Evolutionary conservation across 2,329 filamentous ascomycete species (phyloP), one percentile per base, ranked within the genome.

Genomic region (Phialophora chinensis): DNA sequence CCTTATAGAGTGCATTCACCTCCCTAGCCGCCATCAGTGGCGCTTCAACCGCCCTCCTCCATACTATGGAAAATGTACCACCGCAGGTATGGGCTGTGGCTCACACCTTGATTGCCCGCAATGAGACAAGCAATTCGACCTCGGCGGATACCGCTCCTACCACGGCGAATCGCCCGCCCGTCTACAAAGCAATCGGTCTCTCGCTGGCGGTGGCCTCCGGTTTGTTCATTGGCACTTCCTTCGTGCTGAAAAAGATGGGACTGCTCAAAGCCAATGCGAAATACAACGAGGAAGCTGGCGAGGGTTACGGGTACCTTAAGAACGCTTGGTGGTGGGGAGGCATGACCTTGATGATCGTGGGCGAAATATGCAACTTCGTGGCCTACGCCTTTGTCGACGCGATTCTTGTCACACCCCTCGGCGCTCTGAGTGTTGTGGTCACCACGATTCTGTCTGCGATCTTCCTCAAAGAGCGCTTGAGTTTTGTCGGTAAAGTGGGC

Each of bases 341-440:
- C 73, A 98, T 99, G 95, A 93, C 83, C 0, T 85, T 98, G 66
- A 98, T 99, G 95, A 97, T 98, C 73, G 74, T 98, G 52, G 95
- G 95, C 72, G 95, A 99, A 79, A 87, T 97, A 64, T 96, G 92
- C 86, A 99, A 99, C 80, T 96, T 98, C 77, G 92, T 94, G 76
- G 95, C 95, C 62, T 98, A 98, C 76, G 92, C 93, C 64, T 98
- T 98, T 74, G 95, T 95, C 69, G 95, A 98, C 78, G 94, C 94
- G 67, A 97, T 98, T 73, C 83, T 98, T 70, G 94, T 98, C 62
- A 97, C 94, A 0, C 93, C 94, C 4, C 83, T 98, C 62, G 94
- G 94, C 69, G 94, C 94, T 3, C 83, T 98, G 59, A 92, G 92
- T 1, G 95, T 98, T 67, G 95, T 99, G 62, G 89, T 98, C 69